Percentiles rank a stretch among this genome's conserved stretches.
Conservation (phyloP, 1,284 basidiomycete species). For the Pyrrhoderma lamaoense region DNA sequence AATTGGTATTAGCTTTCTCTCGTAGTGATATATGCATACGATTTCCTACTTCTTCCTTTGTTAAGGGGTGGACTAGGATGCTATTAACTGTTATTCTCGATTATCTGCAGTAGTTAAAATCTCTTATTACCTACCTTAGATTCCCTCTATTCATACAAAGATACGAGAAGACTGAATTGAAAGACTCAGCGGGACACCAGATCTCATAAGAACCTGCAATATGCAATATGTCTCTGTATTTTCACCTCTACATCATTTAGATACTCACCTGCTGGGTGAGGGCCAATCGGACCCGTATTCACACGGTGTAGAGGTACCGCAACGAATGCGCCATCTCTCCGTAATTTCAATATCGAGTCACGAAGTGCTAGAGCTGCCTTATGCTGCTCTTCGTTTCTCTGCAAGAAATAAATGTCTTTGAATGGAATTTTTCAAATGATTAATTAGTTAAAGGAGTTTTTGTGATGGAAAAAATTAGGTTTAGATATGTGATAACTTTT, state of each 20-base stretch:
- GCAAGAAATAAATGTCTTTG: slow-evolving; percentile 66
- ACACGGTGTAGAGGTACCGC: slow-evolving; percentile 68
- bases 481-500: too few species aligned
- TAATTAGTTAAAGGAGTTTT: background rate
- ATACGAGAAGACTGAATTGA: slow-evolving; percentile 65
- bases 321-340: slow-evolving; percentile 67
- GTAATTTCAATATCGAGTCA: slow-evolving; percentile 59
- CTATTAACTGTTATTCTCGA: slow-evolving; percentile 27
- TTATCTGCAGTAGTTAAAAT: background rate
- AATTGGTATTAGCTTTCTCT: background rate
- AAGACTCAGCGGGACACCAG: slow-evolving; percentile 67
- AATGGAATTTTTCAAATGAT: background rate
- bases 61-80: slow-evolving; percentile 64
- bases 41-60: slow-evolving; percentile 50
- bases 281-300: slow-evolving; percentile 59
- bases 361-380: slow-evolving; percentile 58
- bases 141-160: slow-evolving; percentile 57
- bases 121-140: slow-evolving; percentile 43
- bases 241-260: background rate
- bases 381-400: slow-evolving; percentile 54
- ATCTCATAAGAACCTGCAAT: slow-evolving; percentile 65
- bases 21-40: background rate
- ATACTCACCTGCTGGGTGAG: slow-evolving; percentile 63
- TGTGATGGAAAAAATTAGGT: too few species aligned
- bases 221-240: background rate